phyloP scores from a whole-genome alignment of 164 flowering plant genomes.

The Vitis rotundifolia region DNA sequence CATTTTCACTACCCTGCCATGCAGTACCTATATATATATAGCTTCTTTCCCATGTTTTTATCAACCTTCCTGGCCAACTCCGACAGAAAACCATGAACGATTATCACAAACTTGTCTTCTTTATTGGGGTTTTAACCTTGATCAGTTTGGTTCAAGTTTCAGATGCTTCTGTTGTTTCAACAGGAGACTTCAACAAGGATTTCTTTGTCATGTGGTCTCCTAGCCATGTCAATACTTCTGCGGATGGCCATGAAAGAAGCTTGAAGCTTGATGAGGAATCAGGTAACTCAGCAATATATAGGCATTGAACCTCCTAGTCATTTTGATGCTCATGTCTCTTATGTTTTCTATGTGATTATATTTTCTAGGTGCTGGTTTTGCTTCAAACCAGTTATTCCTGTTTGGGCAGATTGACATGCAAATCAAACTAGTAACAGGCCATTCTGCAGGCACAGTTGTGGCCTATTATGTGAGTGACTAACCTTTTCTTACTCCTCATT shows the following conservation, averaged over 20 bases:
- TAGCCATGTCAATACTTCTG: conserved; percentile 75
- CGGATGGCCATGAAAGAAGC: conserved; percentile 66
- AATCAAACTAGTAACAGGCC: conserved; percentile 72
- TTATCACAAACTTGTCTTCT: conserved; percentile 5
- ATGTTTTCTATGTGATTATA: background rate
- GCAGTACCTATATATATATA: conserved; percentile 36
- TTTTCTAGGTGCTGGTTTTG: conserved; percentile 72
- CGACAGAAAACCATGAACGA: conserved; percentile 28
- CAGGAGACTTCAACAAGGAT: conserved; percentile 81
- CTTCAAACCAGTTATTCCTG: conserved; percentile 73
- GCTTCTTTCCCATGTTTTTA: conserved; percentile 1
- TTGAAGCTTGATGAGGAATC: conserved; percentile 73
- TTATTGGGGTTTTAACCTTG: conserved; percentile 23
- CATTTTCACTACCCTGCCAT: conserved; percentile 19
- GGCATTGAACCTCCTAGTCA: background rate
- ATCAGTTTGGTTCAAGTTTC: conserved; percentile 26
- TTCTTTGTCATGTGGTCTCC: conserved; percentile 83
- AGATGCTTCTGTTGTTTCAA: conserved; percentile 64
- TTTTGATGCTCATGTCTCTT: background rate
- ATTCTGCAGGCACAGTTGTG: conserved; percentile 84
- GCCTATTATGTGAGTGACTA: conserved; percentile 69
- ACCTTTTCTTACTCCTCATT: background rate
- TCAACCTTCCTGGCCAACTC: background rate
- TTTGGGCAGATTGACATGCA: conserved; percentile 88
- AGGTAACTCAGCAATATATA: conserved; percentile 31